Base-by-base conservation (phyloP, 176 grass and related monocot genomes). In the Rhynchospora pubera region DNA sequence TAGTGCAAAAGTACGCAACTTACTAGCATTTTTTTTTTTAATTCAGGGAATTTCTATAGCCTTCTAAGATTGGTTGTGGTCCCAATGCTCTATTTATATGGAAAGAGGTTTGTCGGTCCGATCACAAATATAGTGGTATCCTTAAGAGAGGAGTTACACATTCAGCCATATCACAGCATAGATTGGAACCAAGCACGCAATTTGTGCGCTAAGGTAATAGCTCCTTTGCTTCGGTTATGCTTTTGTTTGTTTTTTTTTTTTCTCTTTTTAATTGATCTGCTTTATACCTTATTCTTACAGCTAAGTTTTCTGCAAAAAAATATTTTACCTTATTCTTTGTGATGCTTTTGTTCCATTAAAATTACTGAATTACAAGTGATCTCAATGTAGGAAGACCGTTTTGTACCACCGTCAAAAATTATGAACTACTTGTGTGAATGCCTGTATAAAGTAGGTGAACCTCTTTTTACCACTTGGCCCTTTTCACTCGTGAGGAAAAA, bases 11-110 rank as follows among this genome's bases (percentile, higher is more conserved):
- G 10, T 34, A 34, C 32, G 32, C 32, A 34, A 3, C 3, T 34
- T 1, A 34, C 3, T 34, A 34, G 62, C 5, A 59, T n/a, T n/a
- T n/a, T n/a, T n/a, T 56, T 60, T 65, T 62, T 56, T 77, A 83
- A 28, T 79, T 63, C 75, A 94, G 89, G 89, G 47, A 39, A 87
- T 7, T 55, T 94, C 74, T 94, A 55, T 81, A 85, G 77, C 79
- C 84, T 85, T 69, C 75, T 88, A 67, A 72, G 91, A 89, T 82
- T 91, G 83, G 75, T 80, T 80, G 89, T 86, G 42, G 65, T 87
- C 57, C 66, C 86, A 34, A 93, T 93, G 89, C 83, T 74, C 26
- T 94, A 94, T 82, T 75, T 94, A 65, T 94, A 94, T 74, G 92
- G 84, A 45, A 89, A 89, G 79, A 89, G 86, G 43, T 91, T 94